Evolutionary conservation across 352 stramenopile species (phyloP).

Genomic region (Pythium grandisporangium): DNA sequence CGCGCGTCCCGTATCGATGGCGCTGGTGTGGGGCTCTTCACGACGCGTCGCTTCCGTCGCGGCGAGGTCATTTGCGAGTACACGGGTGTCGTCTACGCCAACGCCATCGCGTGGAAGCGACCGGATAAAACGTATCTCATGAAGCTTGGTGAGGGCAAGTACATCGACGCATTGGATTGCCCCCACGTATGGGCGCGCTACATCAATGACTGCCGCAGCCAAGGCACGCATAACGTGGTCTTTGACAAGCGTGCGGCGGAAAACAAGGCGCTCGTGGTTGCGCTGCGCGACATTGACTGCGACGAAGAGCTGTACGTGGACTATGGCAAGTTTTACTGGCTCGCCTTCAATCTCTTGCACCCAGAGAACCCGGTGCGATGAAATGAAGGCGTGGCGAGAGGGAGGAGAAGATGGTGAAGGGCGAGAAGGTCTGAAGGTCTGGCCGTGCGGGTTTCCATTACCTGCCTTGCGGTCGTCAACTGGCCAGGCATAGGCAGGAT

Average conservation of each 20-base stretch:
- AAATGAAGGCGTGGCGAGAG: background rate
- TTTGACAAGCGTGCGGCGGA: conserved; percentile 58
- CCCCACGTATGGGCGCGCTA: conserved; percentile 46
- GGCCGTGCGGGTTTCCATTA: too few species aligned
- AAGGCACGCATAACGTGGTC: conserved; percentile 54
- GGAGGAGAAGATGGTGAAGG: background rate
- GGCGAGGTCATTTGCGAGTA: conserved; percentile 22
- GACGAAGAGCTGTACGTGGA: conserved; percentile 74
- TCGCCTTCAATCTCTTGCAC: conserved; percentile 67
- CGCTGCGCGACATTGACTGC: conserved; percentile 37
- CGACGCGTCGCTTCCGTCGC: conserved; percentile 5
- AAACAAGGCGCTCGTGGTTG: conserved; percentile 42
- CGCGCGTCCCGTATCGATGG: conserved; percentile 32
- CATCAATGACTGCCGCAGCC: conserved; percentile 71
- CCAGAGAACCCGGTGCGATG: conserved; percentile 42
- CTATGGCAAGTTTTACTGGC: conserved; percentile 80
- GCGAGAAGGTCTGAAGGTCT: too few species aligned
- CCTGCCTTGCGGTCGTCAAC: too few species aligned
- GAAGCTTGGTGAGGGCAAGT: conserved; percentile 66
- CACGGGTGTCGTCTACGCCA: conserved; percentile 15
- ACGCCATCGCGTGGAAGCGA: conserved; percentile 36
- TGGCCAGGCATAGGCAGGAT: too few species aligned
- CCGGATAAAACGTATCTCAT: conserved; percentile 74
- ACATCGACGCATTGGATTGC: conserved; percentile 54
- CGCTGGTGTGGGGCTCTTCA: conserved; percentile 46